These are phyloP conservation scores for Camellia lanceoleosa DNA, from an alignment of 148 eudicot genomes.

Conservation along the genomic window DNA sequence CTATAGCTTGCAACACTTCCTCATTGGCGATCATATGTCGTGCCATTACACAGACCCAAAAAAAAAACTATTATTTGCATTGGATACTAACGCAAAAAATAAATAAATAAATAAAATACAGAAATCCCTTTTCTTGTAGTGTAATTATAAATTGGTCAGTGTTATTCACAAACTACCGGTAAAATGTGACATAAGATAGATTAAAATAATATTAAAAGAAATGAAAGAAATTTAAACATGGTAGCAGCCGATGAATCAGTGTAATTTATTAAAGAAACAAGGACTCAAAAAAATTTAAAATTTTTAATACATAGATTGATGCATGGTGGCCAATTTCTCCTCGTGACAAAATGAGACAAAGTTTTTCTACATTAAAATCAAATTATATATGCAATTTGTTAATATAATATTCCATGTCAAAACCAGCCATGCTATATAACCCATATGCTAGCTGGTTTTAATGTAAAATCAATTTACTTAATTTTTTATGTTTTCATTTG, in stretches of 20 bases:
- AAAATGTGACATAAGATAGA: no score
- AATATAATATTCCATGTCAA: no score
- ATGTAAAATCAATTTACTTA: no score
- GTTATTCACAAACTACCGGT: background rate
- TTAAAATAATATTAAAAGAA: no score
- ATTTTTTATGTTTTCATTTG: no score
- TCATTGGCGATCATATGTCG: background rate
- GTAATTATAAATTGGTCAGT: background rate
- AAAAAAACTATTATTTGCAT: no score
- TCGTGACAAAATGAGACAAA: background rate
- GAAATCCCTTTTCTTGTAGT: background rate
- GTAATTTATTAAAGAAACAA: background rate
- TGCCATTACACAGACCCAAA: background rate
- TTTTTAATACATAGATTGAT: background rate
- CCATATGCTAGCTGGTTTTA: no score
- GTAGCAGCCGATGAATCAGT: background rate
- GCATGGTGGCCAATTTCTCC: background rate
- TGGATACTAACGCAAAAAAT: no score
- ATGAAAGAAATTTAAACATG: no score
- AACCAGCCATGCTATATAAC: background rate
- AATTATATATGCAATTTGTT: background rate
- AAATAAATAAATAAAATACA: no score
- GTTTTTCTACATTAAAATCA: no score
- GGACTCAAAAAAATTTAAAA: no score
- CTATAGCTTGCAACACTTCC: background rate